A percentile compares a stretch with the other conserved stretches of the same genome.
phyloP scores from a whole-genome alignment of 371 early-diverging fungal genomes.

The Mucor indicus region DNA sequence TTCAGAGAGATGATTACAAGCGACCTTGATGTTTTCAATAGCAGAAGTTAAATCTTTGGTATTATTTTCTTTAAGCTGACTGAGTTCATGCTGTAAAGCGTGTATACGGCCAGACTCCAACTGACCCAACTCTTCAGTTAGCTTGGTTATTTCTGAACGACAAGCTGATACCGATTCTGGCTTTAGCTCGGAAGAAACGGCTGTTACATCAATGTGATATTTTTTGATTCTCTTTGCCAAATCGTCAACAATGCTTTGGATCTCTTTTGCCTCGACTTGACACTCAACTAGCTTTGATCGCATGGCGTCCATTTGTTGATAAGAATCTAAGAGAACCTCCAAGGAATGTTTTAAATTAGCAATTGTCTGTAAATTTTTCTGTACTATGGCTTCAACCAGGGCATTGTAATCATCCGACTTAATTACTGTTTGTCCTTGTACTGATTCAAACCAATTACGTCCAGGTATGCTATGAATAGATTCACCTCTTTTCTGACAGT shows the following conservation, averaged over 20 bases:
- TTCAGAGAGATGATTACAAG: constrained; percentile 3
- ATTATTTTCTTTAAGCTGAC: constrained; percentile 1
- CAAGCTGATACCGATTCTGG: neutral
- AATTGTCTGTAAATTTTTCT: constrained; percentile 10
- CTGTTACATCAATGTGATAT: constrained; percentile 13
- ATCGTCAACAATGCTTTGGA: constrained; percentile 16
- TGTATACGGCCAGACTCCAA: constrained; percentile 3
- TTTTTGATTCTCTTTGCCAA: neutral
- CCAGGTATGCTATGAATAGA: constrained; percentile 1
- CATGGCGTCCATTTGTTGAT: constrained; percentile 13
- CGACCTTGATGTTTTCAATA: constrained; percentile 3
- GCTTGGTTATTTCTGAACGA: neutral
- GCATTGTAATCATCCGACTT: constrained; percentile 14
- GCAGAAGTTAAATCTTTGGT: neutral
- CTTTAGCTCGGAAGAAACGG: neutral
- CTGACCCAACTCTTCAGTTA: neutral
- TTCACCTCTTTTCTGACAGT: neutral
- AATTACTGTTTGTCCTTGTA: constrained; percentile 8
- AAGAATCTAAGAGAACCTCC: constrained; percentile 2
- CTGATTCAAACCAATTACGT: constrained; percentile 12
- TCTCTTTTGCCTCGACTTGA: constrained; percentile 6
- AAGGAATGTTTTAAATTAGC: constrained; percentile 7
- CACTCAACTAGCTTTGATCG: constrained; percentile 4
- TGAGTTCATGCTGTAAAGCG: neutral
- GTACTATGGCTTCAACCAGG: constrained; percentile 14